Evolutionary conservation across 495 filamentous ascomycete species (phyloP).

Genomic region (Podospora tetraspora): DNA sequence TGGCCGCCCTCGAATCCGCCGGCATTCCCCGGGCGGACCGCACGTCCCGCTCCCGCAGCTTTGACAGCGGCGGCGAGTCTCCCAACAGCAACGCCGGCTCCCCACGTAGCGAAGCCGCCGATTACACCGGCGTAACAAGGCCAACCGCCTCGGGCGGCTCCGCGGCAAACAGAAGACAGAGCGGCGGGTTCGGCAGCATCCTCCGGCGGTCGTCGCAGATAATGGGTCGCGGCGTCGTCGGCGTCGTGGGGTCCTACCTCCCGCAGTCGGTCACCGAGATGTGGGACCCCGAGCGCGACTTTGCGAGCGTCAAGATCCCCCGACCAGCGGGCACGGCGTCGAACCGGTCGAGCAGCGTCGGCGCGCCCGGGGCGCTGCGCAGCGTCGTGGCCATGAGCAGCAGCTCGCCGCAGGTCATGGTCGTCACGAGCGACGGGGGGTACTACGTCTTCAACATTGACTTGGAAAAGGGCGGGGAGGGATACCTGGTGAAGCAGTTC

Average conservation of each 20-base stretch:
- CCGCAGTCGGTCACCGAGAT: slow-evolving; percentile 91
- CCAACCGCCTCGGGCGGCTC: slow-evolving; percentile 17
- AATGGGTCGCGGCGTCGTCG: slow-evolving; percentile 83
- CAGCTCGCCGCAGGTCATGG: slow-evolving; percentile 91
- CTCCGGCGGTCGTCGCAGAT: slow-evolving; percentile 95
- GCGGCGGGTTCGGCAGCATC: slow-evolving; percentile 74
- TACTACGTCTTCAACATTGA: slow-evolving; percentile 96
- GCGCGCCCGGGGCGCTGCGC: slow-evolving; percentile 40
- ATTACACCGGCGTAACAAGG: slow-evolving; percentile 27
- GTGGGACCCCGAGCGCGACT: slow-evolving; percentile 93
- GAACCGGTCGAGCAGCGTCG: slow-evolving; percentile 28
- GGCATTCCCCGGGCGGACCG: slow-evolving; percentile 40
- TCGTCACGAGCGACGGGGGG: slow-evolving; percentile 90
- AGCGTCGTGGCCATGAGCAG: slow-evolving; percentile 96
- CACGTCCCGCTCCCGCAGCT: slow-evolving; percentile 42
- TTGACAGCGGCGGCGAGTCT: slow-evolving; percentile 46
- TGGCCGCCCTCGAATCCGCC: slow-evolving; percentile 19
- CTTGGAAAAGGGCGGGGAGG: slow-evolving; percentile 92
- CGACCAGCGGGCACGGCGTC: slow-evolving; percentile 42
- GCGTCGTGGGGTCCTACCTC: slow-evolving; percentile 83
- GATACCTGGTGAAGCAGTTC: slow-evolving; percentile 81
- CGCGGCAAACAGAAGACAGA: slow-evolving; percentile 42
- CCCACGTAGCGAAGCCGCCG: slow-evolving; percentile 39
- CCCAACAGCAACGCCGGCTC: slow-evolving; percentile 39
- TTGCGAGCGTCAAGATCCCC: slow-evolving; percentile 94